A percentile compares a stretch with the other conserved stretches of the same genome.
Evolutionary conservation across 768 basidiomycete species (phyloP).

Genomic region (Tylopilus balloui): DNA sequence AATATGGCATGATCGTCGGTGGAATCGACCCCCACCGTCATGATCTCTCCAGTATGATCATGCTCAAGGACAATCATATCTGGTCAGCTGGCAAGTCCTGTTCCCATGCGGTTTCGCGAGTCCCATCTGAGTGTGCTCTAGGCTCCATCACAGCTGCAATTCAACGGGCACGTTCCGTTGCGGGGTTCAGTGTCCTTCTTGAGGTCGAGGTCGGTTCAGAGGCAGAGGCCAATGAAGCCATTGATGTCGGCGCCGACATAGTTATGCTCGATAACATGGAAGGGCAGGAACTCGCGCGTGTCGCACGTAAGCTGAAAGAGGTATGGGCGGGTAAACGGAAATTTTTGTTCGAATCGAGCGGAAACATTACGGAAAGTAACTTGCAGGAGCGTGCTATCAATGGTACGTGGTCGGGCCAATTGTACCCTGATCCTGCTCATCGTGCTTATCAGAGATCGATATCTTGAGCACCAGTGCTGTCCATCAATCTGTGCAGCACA

Average conservation of each 20-base stretch:
- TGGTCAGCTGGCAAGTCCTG: slow-evolving; percentile 79
- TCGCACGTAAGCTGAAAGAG: slow-evolving; percentile 67
- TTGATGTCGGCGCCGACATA: slow-evolving; percentile 90
- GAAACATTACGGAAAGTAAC: slow-evolving; percentile 89
- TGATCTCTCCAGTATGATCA: slow-evolving; percentile 98
- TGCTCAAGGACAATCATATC: slow-evolving; percentile 99
- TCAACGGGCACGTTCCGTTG: slow-evolving; percentile 77
- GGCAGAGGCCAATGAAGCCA: slow-evolving; percentile 94
- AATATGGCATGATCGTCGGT: slow-evolving; percentile 97
- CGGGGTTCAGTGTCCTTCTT: slow-evolving; percentile 86
- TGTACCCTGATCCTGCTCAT: slow-evolving; percentile 1
- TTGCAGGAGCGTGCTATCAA: slow-evolving; percentile 75
- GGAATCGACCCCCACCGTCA: slow-evolving; percentile 95
- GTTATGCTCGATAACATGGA: slow-evolving; percentile 95
- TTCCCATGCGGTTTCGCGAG: not conserved
- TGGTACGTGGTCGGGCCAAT: slow-evolving; percentile 44
- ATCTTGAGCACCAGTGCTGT: slow-evolving; percentile 89
- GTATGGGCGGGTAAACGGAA: slow-evolving; percentile 78
- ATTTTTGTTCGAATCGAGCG: slow-evolving; percentile 91
- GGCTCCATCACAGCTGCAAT: slow-evolving; percentile 92
- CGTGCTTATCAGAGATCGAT: slow-evolving; percentile 70
- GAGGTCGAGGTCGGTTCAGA: slow-evolving; percentile 92
- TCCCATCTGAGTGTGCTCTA: slow-evolving; percentile 22
- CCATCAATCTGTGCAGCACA: slow-evolving; percentile 88
- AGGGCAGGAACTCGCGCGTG: slow-evolving; percentile 62